Evolutionary conservation across 164 flowering plant species (phyloP).

Genomic region (Taxillus chinensis): DNA sequence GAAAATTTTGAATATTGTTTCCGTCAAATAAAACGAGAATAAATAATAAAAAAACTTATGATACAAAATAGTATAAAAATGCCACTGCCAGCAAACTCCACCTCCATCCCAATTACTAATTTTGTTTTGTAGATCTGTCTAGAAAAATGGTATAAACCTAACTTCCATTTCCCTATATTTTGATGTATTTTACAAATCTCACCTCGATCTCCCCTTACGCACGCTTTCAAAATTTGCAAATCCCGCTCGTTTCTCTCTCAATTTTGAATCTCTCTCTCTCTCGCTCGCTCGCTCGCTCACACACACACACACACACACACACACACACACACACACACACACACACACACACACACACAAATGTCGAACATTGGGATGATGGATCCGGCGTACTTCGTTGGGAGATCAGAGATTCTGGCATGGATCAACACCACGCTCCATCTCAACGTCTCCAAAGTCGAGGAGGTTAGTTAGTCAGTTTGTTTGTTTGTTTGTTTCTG

Average conservation of each 20-base stretch:
- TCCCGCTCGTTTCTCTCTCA: constrained; percentile 21
- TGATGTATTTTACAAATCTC: not conserved
- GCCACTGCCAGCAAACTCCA: too few species aligned
- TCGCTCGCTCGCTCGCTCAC: constrained; percentile 1
- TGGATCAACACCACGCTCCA: constrained; percentile 98
- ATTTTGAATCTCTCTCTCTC: constrained; percentile 11
- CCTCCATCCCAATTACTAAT: too few species aligned
- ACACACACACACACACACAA: not conserved
- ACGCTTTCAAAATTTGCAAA: constrained; percentile 10
- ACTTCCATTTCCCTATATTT: too few species aligned
- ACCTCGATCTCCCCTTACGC: not conserved
- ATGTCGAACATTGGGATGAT: constrained; percentile 94
- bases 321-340: too few species aligned
- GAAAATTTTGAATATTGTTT: too few species aligned
- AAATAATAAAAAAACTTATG: too few species aligned
- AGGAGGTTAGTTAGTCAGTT: constrained; percentile 47
- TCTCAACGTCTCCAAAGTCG: constrained; percentile 90
- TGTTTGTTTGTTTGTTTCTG: not conserved
- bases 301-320: too few species aligned
- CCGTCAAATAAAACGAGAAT: too few species aligned
- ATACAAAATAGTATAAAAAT: too few species aligned
- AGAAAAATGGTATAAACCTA: too few species aligned
- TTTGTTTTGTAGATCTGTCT: too few species aligned
- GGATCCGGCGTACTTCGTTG: constrained; percentile 95
- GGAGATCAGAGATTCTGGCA: constrained; percentile 82